Base-by-base conservation (phyloP, 306 rosid species). In the Vigna trinervia region DNA sequence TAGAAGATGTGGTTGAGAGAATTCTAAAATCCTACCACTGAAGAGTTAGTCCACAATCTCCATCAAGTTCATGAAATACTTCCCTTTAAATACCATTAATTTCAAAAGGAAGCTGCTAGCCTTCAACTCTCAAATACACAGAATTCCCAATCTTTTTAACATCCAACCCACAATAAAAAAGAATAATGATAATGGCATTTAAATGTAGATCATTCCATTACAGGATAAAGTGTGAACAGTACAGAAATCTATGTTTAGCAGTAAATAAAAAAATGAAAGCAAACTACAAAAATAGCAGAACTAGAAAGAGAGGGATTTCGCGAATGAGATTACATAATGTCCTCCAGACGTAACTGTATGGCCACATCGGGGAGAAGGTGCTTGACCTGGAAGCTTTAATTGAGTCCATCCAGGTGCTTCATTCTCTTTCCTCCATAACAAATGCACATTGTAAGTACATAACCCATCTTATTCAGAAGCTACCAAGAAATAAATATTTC, bases 391-490 rank as follows among this genome's bases (percentile, higher is more conserved):
- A 85, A 95, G 98, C 90, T 90, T 95, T 78, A 95, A 84, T 71
- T 92, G 97, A 81, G 98, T 95, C 97, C 98, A 92, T 73, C 96
- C 97, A 17, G 98, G 97, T 63, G 91, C 82, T 89, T 90, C 98
- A 85, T 80, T 92, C 80, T 92, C 98, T 95, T 85, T 82, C 96
- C 87, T 89, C 89, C 96, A 87, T 90, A 92, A 87, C 75, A 88
- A 80, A 87, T 80, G 68, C 19, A 81, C 77, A 78, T 70, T 70
- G 79, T 82, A 73, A 82, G 86, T 75, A 45, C 36, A 74, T 51
- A 79, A 63, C 43, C 61, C 14, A 75, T 45, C 15, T 43, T 62
- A 71, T 69, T 70, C 75, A 61, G 74, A 46, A 71, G 77, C 69
- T 71, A 5, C 34, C 60, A 11, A 69, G 54, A 61, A 23, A 64